These are phyloP conservation scores for Oldenlandia corymbosa DNA, from an alignment of 257 asterid genomes.

Conservation along the genomic window DNA sequence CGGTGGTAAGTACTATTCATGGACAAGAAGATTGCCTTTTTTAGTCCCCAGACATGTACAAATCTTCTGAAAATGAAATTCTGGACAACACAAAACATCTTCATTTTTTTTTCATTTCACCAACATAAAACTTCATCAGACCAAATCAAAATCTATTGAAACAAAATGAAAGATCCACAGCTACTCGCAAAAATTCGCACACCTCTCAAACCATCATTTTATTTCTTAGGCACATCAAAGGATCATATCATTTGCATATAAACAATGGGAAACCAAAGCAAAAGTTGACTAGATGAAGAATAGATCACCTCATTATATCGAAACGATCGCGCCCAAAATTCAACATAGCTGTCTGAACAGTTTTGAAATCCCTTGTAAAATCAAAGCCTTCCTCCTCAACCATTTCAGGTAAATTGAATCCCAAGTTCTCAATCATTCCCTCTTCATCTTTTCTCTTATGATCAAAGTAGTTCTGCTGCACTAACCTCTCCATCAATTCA, in stretches of 20 bases:
- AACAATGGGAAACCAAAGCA: neutral
- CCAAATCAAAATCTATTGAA: neutral
- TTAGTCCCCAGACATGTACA: too few relatives aligned
- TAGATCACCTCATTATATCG: constrained; percentile 72
- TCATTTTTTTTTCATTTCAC: neutral
- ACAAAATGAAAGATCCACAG: neutral
- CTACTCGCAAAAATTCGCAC: too few relatives aligned
- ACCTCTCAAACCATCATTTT: too few relatives aligned
- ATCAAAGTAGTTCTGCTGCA: constrained; percentile 93
- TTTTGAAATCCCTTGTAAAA: constrained; percentile 68
- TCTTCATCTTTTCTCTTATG: constrained; percentile 88
- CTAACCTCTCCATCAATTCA: constrained; percentile 82
- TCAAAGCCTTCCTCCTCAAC: constrained; percentile 44
- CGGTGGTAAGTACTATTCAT: too few relatives aligned
- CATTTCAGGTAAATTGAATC: constrained; percentile 42
- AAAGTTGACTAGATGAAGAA: neutral
- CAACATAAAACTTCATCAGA: neutral
- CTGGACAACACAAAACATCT: neutral
- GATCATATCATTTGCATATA: neutral
- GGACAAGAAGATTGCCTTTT: neutral
- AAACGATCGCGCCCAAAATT: constrained; percentile 85
- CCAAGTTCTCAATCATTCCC: constrained; percentile 66
- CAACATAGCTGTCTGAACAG: constrained; percentile 67
- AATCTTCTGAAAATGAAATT: too few relatives aligned
- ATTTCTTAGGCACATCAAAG: neutral